Conservation (phyloP, 2,329 filamentous ascomycete species). For the Decorospora gaudefroyi region DNA sequence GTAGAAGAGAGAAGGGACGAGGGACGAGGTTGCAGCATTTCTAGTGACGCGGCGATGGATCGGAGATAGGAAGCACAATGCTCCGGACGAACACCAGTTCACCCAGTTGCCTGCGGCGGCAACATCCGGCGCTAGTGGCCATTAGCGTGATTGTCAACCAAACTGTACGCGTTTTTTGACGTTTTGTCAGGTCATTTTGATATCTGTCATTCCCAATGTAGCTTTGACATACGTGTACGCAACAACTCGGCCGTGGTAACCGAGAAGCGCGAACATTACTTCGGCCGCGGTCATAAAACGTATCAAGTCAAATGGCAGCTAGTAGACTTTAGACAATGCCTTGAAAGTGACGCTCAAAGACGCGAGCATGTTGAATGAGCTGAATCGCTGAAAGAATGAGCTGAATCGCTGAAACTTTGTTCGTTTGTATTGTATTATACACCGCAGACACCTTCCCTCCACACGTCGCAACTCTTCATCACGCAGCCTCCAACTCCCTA, state of each 20-base stretch:
- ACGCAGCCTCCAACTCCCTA: constrained; percentile 66
- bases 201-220: neutral
- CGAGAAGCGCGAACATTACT: too few relatives aligned
- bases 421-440: too few relatives aligned
- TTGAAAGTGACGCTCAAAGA: too few relatives aligned
- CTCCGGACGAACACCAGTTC: constrained; percentile 9
- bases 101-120: constrained; percentile 1
- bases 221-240: neutral
- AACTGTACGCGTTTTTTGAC: constrained; percentile 1
- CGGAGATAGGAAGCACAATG: constrained; percentile 4
- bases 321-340: too few relatives aligned
- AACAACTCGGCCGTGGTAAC: too few relatives aligned
- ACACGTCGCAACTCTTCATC: constrained; percentile 1
- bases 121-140: constrained; percentile 7
- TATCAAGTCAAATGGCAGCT: too few relatives aligned
- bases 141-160: neutral
- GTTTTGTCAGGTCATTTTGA: neutral
- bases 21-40: constrained; percentile 1
- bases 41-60: constrained; percentile 11
- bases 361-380: too few relatives aligned
- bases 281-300: too few relatives aligned
- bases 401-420: too few relatives aligned
- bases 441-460: neutral
- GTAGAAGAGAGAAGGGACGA: constrained; percentile 4
- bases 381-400: too few relatives aligned